Percentiles rank a stretch among this genome's conserved stretches.
phyloP scores from a whole-genome alignment of 176 grass and related monocot genomes.

The Stipa capillata region DNA sequence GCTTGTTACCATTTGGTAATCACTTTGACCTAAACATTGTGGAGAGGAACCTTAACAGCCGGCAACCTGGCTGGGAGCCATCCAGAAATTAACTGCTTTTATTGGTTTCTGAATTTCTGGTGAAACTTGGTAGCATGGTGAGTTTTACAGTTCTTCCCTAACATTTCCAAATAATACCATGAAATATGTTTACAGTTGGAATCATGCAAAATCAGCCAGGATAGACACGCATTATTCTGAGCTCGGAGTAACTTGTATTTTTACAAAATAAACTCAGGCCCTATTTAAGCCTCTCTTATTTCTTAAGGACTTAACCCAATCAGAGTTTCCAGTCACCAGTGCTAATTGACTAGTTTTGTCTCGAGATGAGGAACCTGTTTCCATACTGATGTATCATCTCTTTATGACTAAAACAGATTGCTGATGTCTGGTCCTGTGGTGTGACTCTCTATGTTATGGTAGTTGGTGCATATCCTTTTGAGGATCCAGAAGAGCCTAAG shows the following conservation, averaged over 20 bases:
- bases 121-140: conserved; percentile 6
- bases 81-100: background rate
- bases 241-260: background rate
- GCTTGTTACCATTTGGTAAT: background rate
- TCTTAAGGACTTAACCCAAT: background rate
- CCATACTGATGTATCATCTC: background rate
- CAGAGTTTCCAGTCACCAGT: background rate
- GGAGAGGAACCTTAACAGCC: conserved; percentile 6
- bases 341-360: background rate
- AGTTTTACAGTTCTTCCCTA: background rate
- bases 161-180: background rate
- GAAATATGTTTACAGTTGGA: background rate
- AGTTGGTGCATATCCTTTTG: conserved; percentile 78
- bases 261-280: background rate
- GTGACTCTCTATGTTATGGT: conserved; percentile 82
- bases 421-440: conserved; percentile 82
- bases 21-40: background rate
- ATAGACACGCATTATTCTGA: background rate
- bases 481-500: conserved; percentile 75
- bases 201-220: background rate
- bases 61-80: background rate
- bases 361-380: background rate
- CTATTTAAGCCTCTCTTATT: background rate
- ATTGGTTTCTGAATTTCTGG: background rate
- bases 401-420: conserved; percentile 47